phyloP scores from a whole-genome alignment of 805 yeast genomes.

The Candida nonsorbophila region DNA sequence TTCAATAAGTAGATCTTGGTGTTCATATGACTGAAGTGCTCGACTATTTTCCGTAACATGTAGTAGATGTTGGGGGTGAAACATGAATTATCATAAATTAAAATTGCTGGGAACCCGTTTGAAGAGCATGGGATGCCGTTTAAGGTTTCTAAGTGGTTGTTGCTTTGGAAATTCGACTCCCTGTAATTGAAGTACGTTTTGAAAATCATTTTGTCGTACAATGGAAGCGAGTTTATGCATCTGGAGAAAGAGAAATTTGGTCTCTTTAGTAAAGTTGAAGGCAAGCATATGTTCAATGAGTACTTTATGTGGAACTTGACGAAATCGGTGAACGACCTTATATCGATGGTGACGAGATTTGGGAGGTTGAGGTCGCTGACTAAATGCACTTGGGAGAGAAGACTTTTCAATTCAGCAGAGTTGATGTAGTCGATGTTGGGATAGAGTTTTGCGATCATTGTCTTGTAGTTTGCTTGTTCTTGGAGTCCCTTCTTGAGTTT shows the following conservation, averaged over 20 bases:
- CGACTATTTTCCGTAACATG: slow-evolving; percentile 44
- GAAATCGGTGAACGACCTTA: slow-evolving; percentile 75
- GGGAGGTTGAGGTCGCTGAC: slow-evolving; percentile 7
- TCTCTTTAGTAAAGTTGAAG: slow-evolving; percentile 82
- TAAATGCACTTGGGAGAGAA: slow-evolving; percentile 3
- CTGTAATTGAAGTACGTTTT: slow-evolving; percentile 10
- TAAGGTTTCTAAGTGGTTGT: neutral
- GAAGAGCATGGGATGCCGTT: slow-evolving; percentile 14
- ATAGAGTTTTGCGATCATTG: slow-evolving; percentile 3
- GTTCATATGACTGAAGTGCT: slow-evolving; percentile 20
- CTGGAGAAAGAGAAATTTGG: slow-evolving; percentile 60
- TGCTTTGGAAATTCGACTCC: neutral
- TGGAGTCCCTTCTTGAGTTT: slow-evolving; percentile 3
- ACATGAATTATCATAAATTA: slow-evolving; percentile 43
- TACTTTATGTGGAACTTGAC: slow-evolving; percentile 50
- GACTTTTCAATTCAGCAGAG: slow-evolving; percentile 1
- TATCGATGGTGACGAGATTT: slow-evolving; percentile 55
- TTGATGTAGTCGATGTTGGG: slow-evolving; percentile 3
- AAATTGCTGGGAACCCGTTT: slow-evolving; percentile 33
- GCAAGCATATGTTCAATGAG: slow-evolving; percentile 76
- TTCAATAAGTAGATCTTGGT: slow-evolving; percentile 4
- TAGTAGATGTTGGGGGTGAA: slow-evolving; percentile 38
- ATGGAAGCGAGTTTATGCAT: slow-evolving; percentile 57
- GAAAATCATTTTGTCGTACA: slow-evolving; percentile 43
- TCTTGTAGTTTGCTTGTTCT: no score